Base-by-base conservation (phyloP, 169 alveolate genomes). In the Cryptosporidium parvum region DNA sequence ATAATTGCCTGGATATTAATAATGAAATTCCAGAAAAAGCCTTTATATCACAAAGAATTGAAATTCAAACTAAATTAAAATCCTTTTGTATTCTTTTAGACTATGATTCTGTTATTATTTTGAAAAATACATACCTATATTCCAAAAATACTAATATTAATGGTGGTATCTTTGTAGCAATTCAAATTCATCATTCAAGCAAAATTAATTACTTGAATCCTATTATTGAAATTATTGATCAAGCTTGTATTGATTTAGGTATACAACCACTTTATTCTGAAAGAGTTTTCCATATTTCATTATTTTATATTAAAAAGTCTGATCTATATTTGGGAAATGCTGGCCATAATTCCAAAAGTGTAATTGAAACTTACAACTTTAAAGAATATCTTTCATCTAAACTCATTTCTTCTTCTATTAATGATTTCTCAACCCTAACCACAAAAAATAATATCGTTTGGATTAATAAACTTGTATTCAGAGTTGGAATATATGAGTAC, bases 401-500 rank as follows among this genome's bases (percentile, higher is more conserved):
- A 56, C 37, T 56, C 37, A 12, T n/a, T 0, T 53, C 67, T 56
- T 21, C 37, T n/a, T 21, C 37, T 8, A 26, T 9, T 56, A n/a
- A n/a, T 9, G 5, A 8, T 16, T 23, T 9, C 35, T 26, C 67
- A 9, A 56, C 35, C 14, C 14, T 0, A 42, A 9, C 14, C 9
- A 9, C 48, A 56, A 26, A 7, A 2, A 56, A 26, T 26, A n/a
- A 56, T 26, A 26, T 26, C 3, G 58, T 73, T n/a, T 73, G 86
- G 86, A 39, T 73, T 18, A 69, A 73, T 6, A 23, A 59, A 35
- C 21, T 73, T 23, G 29, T 35, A 1, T 73, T 73, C 42, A 73
- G 86, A 23, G 6, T 73, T 2, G 86, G 86, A 2, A 73, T 73
- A n/a, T 37, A 53, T 33, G 86, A 73, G 56, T 73, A 56, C 18